Evolutionary conservation across 2,329 filamentous ascomycete genomes (phyloP).

Genomic region (Trichoderma endophyticum): DNA sequence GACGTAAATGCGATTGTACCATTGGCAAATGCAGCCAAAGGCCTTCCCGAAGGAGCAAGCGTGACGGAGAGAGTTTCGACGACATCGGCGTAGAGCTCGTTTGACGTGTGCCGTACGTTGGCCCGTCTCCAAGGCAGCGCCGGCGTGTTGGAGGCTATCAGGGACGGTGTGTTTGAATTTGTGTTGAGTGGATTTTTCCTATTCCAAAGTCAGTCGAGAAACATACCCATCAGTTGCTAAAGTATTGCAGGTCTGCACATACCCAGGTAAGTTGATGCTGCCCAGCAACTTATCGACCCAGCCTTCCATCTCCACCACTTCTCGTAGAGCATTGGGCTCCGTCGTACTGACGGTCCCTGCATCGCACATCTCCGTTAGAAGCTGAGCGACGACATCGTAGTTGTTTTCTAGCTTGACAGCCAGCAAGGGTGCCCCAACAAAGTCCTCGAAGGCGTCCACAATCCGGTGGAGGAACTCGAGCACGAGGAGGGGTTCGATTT

Average conservation of each 20-base stretch:
- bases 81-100: conserved; percentile 95
- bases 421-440: conserved; percentile 81
- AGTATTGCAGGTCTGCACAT: conserved; percentile 18
- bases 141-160: conserved; percentile 46
- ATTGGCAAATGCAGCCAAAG: conserved; percentile 81
- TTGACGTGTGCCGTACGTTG: conserved; percentile 93
- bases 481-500: conserved; percentile 83
- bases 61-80: conserved; percentile 87
- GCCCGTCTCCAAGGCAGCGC: conserved; percentile 82
- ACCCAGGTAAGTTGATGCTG: conserved; percentile 80
- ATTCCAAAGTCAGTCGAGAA: not conserved
- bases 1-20: conserved; percentile 93
- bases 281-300: conserved; percentile 86
- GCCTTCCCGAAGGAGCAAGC: conserved; percentile 83
- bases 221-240: not conserved
- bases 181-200: conserved; percentile 42
- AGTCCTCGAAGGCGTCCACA: conserved; percentile 90
- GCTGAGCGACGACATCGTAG: conserved; percentile 91
- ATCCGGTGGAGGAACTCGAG: conserved; percentile 94
- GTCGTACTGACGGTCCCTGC: conserved; percentile 84
- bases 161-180: conserved; percentile 36
- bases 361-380: conserved; percentile 95
- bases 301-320: conserved; percentile 87
- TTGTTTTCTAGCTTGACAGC: conserved; percentile 81
- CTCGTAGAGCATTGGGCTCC: conserved; percentile 86